Percentiles rank a stretch among this genome's conserved stretches.
Evolutionary conservation across 805 yeast genomes (phyloP).

Genomic region (Pichia cabralensis): DNA sequence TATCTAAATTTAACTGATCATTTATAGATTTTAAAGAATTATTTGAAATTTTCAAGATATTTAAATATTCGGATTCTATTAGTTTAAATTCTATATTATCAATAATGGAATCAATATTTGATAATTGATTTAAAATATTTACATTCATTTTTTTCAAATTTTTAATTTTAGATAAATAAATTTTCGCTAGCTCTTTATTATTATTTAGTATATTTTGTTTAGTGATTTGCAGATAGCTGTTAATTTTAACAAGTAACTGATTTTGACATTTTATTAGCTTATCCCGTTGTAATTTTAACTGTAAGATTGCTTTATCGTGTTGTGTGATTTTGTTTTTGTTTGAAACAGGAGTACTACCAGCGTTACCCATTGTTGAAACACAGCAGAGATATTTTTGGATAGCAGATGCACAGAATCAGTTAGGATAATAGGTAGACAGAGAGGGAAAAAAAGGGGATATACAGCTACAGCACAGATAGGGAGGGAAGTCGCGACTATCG

Average conservation of each 20-base stretch:
- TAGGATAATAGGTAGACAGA: no score
- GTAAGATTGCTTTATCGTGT: constrained; percentile 79
- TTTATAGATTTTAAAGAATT: constrained; percentile 66
- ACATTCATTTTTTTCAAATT: no score
- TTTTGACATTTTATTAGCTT: constrained; percentile 70
- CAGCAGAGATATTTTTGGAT: no score
- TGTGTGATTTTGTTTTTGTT: constrained; percentile 52
- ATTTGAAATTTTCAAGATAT: constrained; percentile 77
- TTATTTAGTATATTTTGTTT: constrained; percentile 43
- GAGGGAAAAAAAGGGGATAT: no score
- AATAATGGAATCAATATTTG: no score
- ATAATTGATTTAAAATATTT: no score
- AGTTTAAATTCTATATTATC: constrained; percentile 80
- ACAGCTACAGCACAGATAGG: no score
- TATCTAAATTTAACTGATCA: constrained; percentile 64
- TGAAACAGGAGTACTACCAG: constrained; percentile 8
- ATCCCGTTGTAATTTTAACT: constrained; percentile 83
- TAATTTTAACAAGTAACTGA: no score
- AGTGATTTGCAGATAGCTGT: no score
- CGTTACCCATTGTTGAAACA: constrained; percentile 28
- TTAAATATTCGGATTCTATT: constrained; percentile 75
- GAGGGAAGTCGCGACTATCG: no score
- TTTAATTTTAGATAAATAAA: no score
- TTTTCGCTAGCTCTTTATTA: constrained; percentile 46
- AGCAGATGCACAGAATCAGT: no score